These are phyloP conservation scores for Oligophagozyma castellii DNA, from an alignment of 1,139 yeast species.

Conservation along the genomic window DNA sequence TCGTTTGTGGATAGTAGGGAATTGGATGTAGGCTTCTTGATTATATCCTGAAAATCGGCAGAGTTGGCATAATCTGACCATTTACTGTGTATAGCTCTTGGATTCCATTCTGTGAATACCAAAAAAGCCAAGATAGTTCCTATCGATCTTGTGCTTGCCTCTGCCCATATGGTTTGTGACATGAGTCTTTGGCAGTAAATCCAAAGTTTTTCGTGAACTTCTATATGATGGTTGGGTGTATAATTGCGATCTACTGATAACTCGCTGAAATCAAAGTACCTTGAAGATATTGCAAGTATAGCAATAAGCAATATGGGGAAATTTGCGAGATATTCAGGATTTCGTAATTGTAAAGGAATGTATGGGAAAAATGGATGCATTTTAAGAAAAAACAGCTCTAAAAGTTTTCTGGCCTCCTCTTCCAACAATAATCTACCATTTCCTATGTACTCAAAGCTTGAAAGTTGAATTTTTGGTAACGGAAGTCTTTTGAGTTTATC, in stretches of 20 bases:
- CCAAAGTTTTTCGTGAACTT: conserved; percentile 72
- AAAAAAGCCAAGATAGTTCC: conserved; percentile 80
- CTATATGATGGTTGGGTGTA: conserved; percentile 32
- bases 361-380: conserved; percentile 89
- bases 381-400: conserved; percentile 54
- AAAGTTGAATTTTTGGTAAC: conserved; percentile 1
- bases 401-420: conserved; percentile 49
- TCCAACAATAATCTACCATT: conserved; percentile 49
- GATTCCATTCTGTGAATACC: conserved; percentile 90
- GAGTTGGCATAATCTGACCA: conserved; percentile 76
- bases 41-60: conserved; percentile 6
- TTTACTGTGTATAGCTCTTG: conserved; percentile 82
- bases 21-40: conserved; percentile 4
- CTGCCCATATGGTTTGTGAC: conserved; percentile 90
- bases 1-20: conserved; percentile 19
- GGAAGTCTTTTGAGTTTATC: conserved; percentile 1
- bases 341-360: conserved; percentile 60
- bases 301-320: conserved; percentile 75
- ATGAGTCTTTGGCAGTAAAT: conserved; percentile 67
- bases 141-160: conserved; percentile 73
- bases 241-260: conserved; percentile 19
- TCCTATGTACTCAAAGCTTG: conserved; percentile 45
- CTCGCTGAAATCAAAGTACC: conserved; percentile 50
- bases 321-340: conserved; percentile 51
- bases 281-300: conserved; percentile 61